Evolutionary conservation across 306 rosid genomes (phyloP).

Genomic region (peach (Prunus persica)): Prunus_persica_NCBIv2 NC_034015.1:11488501-11489000

Average conservation of each 20-base stretch:
- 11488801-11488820: conserved; percentile 30
- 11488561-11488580: conserved; percentile 12
- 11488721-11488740: conserved; percentile 6
- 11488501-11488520: background rate
- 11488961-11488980: conserved; percentile 50
- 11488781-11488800: conserved; percentile 36
- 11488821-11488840: conserved; percentile 21
- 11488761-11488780: conserved; percentile 33
- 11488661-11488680: background rate
- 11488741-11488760: conserved; percentile 4
- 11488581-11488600: conserved; percentile 25
- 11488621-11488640: background rate
- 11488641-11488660: conserved; percentile 16
- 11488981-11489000: conserved; percentile 50
- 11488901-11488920: conserved; percentile 74
- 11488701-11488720: conserved; percentile 1
- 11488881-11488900: conserved; percentile 98
- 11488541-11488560: background rate
- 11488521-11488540: conserved; percentile 9
- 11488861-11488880: conserved; percentile 71
- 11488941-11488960: conserved; percentile 59
- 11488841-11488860: conserved; percentile 54
- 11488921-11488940: conserved; percentile 35
- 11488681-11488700: conserved; percentile 10
- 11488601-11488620: background rate